Percentiles rank a stretch among this genome's conserved stretches.
Conservation (phyloP, 345 rosid species). For the Brassica juncea region DNA sequence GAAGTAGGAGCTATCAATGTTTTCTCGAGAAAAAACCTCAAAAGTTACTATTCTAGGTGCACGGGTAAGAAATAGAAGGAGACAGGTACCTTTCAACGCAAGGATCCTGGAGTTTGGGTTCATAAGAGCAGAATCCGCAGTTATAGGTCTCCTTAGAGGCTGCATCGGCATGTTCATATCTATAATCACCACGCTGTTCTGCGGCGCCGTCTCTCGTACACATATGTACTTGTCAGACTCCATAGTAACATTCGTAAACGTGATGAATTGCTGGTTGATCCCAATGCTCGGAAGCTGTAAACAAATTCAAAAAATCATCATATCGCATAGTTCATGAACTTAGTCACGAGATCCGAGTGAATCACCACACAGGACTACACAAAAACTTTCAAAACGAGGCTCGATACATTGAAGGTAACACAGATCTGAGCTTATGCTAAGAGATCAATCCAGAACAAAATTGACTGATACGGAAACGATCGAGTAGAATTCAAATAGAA, state of each 20-base stretch:
- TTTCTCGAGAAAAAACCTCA: slow-evolving; percentile 9
- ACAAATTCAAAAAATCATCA: slow-evolving; percentile 14
- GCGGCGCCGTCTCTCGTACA: slow-evolving; percentile 93
- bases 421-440: slow-evolving; percentile 42
- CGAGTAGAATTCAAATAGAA: slow-evolving; percentile 13
- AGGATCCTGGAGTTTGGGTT: slow-evolving; percentile 87
- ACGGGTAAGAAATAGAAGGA: slow-evolving; percentile 6
- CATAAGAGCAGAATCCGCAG: slow-evolving; percentile 96
- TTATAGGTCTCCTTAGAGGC: slow-evolving; percentile 93
- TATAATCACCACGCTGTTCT: slow-evolving; percentile 88
- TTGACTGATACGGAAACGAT: slow-evolving; percentile 19
- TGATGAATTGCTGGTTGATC: slow-evolving; percentile 81
- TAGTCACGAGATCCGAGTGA: slow-evolving; percentile 28
- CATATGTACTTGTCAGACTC: slow-evolving; percentile 97
- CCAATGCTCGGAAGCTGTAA: slow-evolving; percentile 85
- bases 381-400: not conserved
- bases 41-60: slow-evolving; percentile 15
- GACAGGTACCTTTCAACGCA: slow-evolving; percentile 69
- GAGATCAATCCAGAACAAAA: slow-evolving; percentile 1
- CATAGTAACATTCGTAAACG: slow-evolving; percentile 94
- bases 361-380: slow-evolving; percentile 14
- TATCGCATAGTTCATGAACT: slow-evolving; percentile 28
- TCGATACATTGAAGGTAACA: slow-evolving; percentile 1
- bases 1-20: slow-evolving; percentile 5
- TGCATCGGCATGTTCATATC: slow-evolving; percentile 97